Conservation (phyloP, 805 yeast genomes). For the Soucietia sequanensis region DNA sequence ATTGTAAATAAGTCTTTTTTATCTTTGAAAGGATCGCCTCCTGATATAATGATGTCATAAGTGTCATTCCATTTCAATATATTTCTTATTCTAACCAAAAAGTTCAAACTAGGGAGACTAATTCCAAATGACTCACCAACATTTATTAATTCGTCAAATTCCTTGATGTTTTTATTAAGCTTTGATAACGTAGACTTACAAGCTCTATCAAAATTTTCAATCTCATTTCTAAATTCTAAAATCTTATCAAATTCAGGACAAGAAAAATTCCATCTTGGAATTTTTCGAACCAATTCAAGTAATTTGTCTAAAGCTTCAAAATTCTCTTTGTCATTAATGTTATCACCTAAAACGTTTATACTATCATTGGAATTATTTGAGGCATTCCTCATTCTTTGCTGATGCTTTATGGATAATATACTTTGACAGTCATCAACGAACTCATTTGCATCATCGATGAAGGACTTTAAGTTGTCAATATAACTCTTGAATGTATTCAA, state of each 20-base stretch:
- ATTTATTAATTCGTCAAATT: slow-evolving; percentile 52
- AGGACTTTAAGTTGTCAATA: slow-evolving; percentile 33
- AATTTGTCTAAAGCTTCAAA: slow-evolving; percentile 29
- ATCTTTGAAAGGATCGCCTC: slow-evolving; percentile 40
- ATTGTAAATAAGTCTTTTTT: slow-evolving; percentile 35
- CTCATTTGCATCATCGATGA: slow-evolving; percentile 44
- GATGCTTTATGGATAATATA: slow-evolving; percentile 50
- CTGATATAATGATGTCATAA: slow-evolving; percentile 31
- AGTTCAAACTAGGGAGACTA: slow-evolving; percentile 45
- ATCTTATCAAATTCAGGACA: slow-evolving; percentile 62
- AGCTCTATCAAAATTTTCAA: slow-evolving; percentile 49
- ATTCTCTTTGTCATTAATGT: slow-evolving; percentile 4
- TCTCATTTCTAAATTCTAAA: slow-evolving; percentile 49
- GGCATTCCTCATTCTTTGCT: slow-evolving; percentile 45
- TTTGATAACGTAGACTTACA: slow-evolving; percentile 40
- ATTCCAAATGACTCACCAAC: slow-evolving; percentile 63
- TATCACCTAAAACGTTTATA: background rate
- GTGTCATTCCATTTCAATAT: slow-evolving; percentile 32
- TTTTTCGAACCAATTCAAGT: slow-evolving; percentile 39
- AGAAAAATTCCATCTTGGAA: slow-evolving; percentile 50
- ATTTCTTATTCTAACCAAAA: slow-evolving; percentile 36
- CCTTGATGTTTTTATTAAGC: slow-evolving; percentile 31
- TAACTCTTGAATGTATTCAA: slow-evolving; percentile 18
- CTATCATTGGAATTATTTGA: slow-evolving; percentile 13
- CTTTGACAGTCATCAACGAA: slow-evolving; percentile 59